Evolutionary conservation across 306 rosid genomes (phyloP).

Genomic region (Vicia sativa): DNA sequence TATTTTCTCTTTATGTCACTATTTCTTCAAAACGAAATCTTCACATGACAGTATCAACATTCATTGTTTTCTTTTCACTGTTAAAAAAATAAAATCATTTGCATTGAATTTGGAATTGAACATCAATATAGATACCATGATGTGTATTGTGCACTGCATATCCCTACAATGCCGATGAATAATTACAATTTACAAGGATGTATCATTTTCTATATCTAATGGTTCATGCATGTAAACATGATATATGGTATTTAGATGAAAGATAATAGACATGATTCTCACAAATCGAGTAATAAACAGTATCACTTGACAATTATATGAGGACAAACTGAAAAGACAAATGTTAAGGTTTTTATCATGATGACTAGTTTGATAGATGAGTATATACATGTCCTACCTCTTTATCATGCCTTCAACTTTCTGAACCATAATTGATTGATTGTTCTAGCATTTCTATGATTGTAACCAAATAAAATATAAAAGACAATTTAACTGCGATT

Average conservation of each 20-base stretch:
- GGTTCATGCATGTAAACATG: slow-evolving; percentile 41
- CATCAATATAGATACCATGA: background rate
- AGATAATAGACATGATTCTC: slow-evolving; percentile 34
- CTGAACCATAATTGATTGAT: slow-evolving; percentile 49
- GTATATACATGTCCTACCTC: slow-evolving; percentile 66
- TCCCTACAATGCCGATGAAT: slow-evolving; percentile 43
- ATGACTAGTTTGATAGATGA: slow-evolving; percentile 64
- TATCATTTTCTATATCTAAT: slow-evolving; percentile 14
- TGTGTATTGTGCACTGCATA: slow-evolving; percentile 36
- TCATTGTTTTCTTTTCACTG: slow-evolving; percentile 36
- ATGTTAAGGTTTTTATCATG: slow-evolving; percentile 91
- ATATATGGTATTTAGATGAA: background rate
- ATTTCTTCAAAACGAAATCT: slow-evolving; percentile 36
- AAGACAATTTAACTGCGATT: slow-evolving; percentile 57
- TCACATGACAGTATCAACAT: slow-evolving; percentile 46
- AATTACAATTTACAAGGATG: slow-evolving; percentile 26
- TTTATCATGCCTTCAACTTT: slow-evolving; percentile 55
- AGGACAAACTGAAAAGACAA: slow-evolving; percentile 95
- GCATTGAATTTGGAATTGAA: background rate
- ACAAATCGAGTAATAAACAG: slow-evolving; percentile 47
- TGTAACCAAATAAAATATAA: slow-evolving; percentile 54
- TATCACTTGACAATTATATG: slow-evolving; percentile 57
- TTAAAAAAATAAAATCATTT: background rate
- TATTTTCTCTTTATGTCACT: slow-evolving; percentile 35
- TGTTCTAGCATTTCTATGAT: slow-evolving; percentile 59